A percentile compares a stretch with the other conserved stretches of the same genome.
phyloP scores from a whole-genome alignment of 2,329 filamentous ascomycete species.

The Thermoascus crustaceus region DNA sequence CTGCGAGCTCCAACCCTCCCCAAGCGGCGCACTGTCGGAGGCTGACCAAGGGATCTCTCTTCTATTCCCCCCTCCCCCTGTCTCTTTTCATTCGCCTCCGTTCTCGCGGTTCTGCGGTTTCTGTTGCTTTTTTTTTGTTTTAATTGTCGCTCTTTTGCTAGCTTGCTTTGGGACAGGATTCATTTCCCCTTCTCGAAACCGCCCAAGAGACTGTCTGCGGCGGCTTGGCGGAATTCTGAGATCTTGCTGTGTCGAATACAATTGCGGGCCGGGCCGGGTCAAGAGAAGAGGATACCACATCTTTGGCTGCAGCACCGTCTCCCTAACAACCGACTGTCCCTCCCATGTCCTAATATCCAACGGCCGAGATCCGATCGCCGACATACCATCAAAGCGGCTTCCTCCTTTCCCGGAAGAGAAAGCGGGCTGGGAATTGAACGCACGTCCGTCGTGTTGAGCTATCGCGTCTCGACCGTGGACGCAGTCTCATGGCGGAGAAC shows the following conservation, averaged over 20 bases:
- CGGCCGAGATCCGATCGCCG: too few species aligned
- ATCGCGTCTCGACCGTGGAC: not conserved
- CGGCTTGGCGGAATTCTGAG: not conserved
- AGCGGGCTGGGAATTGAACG: too few species aligned
- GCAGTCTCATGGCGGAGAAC: constrained; percentile 44
- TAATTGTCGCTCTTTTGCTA: constrained; percentile 4
- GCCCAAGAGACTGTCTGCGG: not conserved
- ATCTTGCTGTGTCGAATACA: not conserved
- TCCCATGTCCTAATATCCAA: too few species aligned
- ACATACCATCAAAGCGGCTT: too few species aligned
- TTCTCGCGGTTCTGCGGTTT: constrained; percentile 7
- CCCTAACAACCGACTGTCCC: too few species aligned
- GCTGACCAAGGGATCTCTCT: constrained; percentile 6
- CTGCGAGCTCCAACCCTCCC: constrained; percentile 2
- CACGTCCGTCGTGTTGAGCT: not conserved
- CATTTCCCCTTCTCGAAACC: not conserved
- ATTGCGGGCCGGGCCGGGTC: not conserved
- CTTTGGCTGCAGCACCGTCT: too few species aligned
- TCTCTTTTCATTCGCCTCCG: constrained; percentile 3
- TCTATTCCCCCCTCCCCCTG: constrained; percentile 6
- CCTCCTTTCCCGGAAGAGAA: too few species aligned
- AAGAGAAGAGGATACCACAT: too few species aligned
- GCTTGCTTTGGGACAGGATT: not conserved
- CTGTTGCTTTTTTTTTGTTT: constrained; percentile 5
- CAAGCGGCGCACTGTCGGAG: too few species aligned